phyloP scores from a whole-genome alignment of 2,329 filamentous ascomycete genomes.

The Cladosporium sp. region DNA sequence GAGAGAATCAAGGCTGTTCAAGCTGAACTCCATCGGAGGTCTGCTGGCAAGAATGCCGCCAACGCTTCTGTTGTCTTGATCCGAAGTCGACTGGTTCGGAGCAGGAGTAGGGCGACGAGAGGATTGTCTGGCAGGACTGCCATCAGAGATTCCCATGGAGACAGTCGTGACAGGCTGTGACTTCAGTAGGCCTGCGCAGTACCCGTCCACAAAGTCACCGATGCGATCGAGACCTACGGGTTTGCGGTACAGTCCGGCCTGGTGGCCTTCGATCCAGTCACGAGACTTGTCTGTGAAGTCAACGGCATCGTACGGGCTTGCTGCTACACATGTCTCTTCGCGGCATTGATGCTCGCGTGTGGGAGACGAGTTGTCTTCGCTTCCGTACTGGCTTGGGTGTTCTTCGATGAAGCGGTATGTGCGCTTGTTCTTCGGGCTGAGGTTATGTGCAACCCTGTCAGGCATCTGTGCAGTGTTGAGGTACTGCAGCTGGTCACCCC shows the following conservation, averaged over 20 bases:
- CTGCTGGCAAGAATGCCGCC: conserved; percentile 10
- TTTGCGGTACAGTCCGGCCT: conserved; percentile 28
- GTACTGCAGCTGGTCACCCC: neutral
- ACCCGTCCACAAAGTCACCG: conserved; percentile 30
- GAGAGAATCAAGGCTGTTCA: conserved; percentile 25
- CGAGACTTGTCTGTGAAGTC: conserved; percentile 25
- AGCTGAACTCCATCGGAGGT: conserved; percentile 21
- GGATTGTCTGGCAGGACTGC: conserved; percentile 22
- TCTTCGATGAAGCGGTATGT: conserved; percentile 27
- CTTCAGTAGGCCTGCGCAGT: conserved; percentile 31
- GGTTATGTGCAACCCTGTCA: conserved; percentile 24
- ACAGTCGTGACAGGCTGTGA: conserved; percentile 16
- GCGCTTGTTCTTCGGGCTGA: conserved; percentile 29
- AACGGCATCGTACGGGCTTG: conserved; percentile 14
- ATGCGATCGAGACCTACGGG: conserved; percentile 23
- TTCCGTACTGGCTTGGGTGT: conserved; percentile 16
- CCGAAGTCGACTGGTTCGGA: neutral
- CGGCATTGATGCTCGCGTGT: conserved; percentile 14
- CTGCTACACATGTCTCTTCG: conserved; percentile 14
- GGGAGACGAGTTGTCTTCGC: conserved; percentile 15
- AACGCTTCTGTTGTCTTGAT: conserved; percentile 11
- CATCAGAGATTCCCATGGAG: conserved; percentile 16
- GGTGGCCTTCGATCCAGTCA: conserved; percentile 31
- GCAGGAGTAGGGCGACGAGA: conserved; percentile 25
- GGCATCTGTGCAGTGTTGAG: conserved; percentile 14